phyloP scores from a whole-genome alignment of 495 filamentous ascomycete species.

The Xylaria telfairii region DNA sequence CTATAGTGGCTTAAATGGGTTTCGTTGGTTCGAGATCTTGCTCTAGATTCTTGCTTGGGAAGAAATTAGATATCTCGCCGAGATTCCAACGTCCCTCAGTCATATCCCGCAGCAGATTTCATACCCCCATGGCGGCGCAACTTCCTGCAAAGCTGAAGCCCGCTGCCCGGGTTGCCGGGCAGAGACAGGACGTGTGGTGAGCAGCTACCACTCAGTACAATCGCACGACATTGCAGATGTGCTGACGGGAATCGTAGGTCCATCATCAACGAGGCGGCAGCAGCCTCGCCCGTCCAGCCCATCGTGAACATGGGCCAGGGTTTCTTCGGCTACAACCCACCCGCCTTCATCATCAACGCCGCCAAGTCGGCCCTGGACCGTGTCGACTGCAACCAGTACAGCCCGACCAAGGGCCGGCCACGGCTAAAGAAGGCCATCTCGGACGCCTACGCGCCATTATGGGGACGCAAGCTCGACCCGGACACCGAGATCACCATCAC shows the following conservation, averaged over 20 bases:
- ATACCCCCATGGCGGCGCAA: slow-evolving; percentile 34
- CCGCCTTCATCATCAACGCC: slow-evolving; percentile 86
- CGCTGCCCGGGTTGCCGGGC: slow-evolving; percentile 77
- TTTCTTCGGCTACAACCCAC: slow-evolving; percentile 98
- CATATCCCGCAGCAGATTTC: slow-evolving; percentile 31
- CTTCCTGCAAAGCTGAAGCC: slow-evolving; percentile 60
- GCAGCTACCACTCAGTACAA: slow-evolving; percentile 2
- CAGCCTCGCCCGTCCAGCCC: slow-evolving; percentile 83
- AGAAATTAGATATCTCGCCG: background rate
- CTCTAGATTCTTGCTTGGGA: slow-evolving; percentile 13
- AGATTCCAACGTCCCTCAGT: background rate
- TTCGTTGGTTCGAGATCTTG: background rate
- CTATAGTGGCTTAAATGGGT: slow-evolving; percentile 9
- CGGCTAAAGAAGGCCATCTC: slow-evolving; percentile 90
- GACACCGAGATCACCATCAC: slow-evolving; percentile 94
- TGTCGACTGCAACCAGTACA: slow-evolving; percentile 99
- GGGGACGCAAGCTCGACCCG: slow-evolving; percentile 78
- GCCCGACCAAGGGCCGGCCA: slow-evolving; percentile 90
- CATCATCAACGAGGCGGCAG: slow-evolving; percentile 90
- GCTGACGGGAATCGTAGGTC: slow-evolving; percentile 61
- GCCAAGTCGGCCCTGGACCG: slow-evolving; percentile 86
- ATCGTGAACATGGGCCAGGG: slow-evolving; percentile 97
- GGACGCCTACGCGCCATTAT: slow-evolving; percentile 85
- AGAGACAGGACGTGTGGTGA: slow-evolving; percentile 94
- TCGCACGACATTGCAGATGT: background rate